Percentiles rank a stretch among this genome's conserved stretches.
Evolutionary conservation across 768 basidiomycete genomes (phyloP).

Genomic region (Pulveroboletus frians): DNA sequence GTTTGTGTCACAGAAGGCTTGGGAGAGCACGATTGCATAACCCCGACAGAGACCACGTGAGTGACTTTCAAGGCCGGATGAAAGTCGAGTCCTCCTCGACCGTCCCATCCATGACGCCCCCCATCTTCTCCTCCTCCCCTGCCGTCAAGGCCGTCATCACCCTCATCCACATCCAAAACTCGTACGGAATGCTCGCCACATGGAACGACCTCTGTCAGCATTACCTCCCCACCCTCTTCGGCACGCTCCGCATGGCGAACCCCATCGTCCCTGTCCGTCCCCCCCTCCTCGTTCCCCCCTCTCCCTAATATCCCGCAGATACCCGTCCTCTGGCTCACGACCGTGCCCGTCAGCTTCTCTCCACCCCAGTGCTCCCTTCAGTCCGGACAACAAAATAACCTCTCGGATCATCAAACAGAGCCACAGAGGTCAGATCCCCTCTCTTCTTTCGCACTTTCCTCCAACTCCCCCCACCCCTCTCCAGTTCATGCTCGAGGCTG

Average conservation of each 20-base stretch:
- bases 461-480: background rate
- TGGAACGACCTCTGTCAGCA: slow-evolving; percentile 49
- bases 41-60: slow-evolving; percentile 17
- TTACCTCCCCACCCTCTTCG: slow-evolving; percentile 41
- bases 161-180: slow-evolving; percentile 56
- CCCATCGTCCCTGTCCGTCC: slow-evolving; percentile 38
- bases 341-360: slow-evolving; percentile 32
- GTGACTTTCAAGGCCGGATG: background rate
- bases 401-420: slow-evolving; percentile 37
- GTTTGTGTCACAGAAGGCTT: slow-evolving; percentile 72
- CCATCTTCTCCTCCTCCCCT: slow-evolving; percentile 22
- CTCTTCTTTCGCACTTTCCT: background rate
- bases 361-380: slow-evolving; percentile 20
- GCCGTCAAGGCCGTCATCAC: slow-evolving; percentile 25
- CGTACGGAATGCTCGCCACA: slow-evolving; percentile 36
- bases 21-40: slow-evolving; percentile 2
- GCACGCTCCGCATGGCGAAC: slow-evolving; percentile 37
- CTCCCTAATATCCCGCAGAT: slow-evolving; percentile 13
- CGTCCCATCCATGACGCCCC: slow-evolving; percentile 1
- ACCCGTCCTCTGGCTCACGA: slow-evolving; percentile 44
- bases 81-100: background rate
- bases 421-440: slow-evolving; percentile 39
- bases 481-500: slow-evolving; percentile 28
- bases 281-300: background rate
- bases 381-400: slow-evolving; percentile 42